Base-by-base conservation (phyloP, 2,329 filamentous ascomycete species). In the Huntiella savannae region DNA sequence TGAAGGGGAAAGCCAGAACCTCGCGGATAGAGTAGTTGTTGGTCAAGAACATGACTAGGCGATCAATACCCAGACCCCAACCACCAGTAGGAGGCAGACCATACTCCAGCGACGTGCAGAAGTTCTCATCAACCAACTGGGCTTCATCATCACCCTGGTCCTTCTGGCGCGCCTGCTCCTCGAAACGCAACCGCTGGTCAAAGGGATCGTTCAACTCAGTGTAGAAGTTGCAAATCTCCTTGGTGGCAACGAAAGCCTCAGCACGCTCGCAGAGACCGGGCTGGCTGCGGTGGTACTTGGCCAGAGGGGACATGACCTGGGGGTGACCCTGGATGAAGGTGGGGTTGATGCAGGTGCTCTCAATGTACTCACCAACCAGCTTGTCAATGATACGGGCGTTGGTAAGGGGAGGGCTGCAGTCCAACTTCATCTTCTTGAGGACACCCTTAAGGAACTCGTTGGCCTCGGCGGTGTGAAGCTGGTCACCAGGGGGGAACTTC, bases 341-440 rank as follows among this genome's bases (percentile, higher is more conserved):
- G 2, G 91, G 88, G 71, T 88, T 94, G 61, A 94, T 71, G 63
- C 85, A 92, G 54, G 79, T 88, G 60, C 87, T 82, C 65, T 96
- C 91, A 55, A 96, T 88, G 64, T 86, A 95, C 61, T 96, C 87
- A 52, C 86, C 86, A 32, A 85, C 79, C 33, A 98, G 73, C 64
- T 87, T 92, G 66, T 98, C 91, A 46, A 98, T 79, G 82, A 98
- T 95, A 55, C 91, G 79, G 5, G 88, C 79, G 52, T 94, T 95
- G 54, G 91, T 98, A 55, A 87, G 70, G 1, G 91, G 92, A 22
- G 87, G 82, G 38, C 82, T 72, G 69, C 88, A 96, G 40, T 93
- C 83, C 34, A 98, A 74, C 39, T 84, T 83, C 63, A 80, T 79
- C 76, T 95, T 93, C 73, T 84, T 81, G 54, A 94, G 73, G 13